Conservation (phyloP, 75 land plant genomes). For the Larix kaempferi region DNA sequence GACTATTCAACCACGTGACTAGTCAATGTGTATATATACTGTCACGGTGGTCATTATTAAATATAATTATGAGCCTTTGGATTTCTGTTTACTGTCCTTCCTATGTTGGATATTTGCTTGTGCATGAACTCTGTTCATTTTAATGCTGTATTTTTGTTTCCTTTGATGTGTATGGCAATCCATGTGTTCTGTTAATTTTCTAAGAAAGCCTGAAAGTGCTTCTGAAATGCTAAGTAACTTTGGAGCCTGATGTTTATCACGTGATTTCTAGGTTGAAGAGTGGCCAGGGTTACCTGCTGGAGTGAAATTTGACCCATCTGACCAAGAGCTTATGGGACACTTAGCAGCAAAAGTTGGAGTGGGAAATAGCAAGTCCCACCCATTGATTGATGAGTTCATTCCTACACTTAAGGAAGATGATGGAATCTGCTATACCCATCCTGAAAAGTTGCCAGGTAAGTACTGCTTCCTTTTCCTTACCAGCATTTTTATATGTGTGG, state of each 20-base stretch:
- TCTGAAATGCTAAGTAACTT: background rate
- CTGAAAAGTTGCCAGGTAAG: conserved; percentile 64
- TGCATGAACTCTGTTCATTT: background rate
- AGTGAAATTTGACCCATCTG: conserved; percentile 95
- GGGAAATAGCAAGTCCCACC: conserved; percentile 53
- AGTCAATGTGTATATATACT: background rate
- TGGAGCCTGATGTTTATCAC: background rate
- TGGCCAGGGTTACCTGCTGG: conserved; percentile 93
- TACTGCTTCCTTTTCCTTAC: background rate
- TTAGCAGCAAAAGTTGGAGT: conserved; percentile 69
- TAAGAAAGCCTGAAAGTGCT: background rate
- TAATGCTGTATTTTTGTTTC: background rate
- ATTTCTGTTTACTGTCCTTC: background rate
- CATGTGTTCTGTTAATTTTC: background rate
- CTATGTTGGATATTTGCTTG: background rate
- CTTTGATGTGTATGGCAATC: background rate
- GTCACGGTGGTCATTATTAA: background rate
- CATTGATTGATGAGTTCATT: conserved; percentile 87
- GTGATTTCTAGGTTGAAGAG: conserved; percentile 24
- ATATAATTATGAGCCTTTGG: too few relatives aligned
- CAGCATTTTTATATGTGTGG: background rate
- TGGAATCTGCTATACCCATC: conserved; percentile 95
- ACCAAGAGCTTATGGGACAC: conserved; percentile 90
- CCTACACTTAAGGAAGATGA: conserved; percentile 86
- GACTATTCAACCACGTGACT: background rate